Conservation (phyloP, 371 early-diverging fungal genomes). For the Mortierella sp. region DNA sequence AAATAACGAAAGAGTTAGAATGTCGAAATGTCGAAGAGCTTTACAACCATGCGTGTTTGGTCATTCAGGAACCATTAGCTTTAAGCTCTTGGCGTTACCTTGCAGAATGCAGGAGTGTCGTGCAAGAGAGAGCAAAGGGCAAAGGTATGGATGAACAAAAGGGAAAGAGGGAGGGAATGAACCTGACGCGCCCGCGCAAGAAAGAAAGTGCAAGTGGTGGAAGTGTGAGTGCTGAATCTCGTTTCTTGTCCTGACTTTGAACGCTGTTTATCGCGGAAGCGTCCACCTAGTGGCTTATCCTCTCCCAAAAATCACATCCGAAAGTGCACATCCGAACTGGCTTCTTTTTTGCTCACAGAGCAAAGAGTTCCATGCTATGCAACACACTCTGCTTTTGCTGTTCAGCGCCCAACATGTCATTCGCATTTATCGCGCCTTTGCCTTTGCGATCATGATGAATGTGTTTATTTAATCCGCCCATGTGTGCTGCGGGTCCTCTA, state of each 20-base stretch:
- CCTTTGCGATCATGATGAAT: not conserved
- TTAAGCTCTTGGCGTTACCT: too few relatives aligned
- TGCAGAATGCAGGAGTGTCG: not conserved
- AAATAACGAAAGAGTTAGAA: not conserved
- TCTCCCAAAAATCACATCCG: not conserved
- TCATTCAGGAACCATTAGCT: too few relatives aligned
- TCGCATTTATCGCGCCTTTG: not conserved
- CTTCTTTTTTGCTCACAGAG: not conserved
- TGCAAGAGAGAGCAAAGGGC: not conserved
- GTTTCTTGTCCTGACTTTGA: not conserved
- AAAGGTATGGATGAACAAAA: not conserved
- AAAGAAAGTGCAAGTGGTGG: not conserved
- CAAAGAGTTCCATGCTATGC: too few relatives aligned
- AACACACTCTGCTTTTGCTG: too few relatives aligned
- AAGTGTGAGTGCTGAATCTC: not conserved
- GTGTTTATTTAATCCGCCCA: slow-evolving; percentile 4
- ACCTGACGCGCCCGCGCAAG: not conserved
- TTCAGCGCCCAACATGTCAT: not conserved
- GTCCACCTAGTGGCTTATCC: not conserved
- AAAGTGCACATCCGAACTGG: slow-evolving; percentile 5
- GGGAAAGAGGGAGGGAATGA: too few relatives aligned
- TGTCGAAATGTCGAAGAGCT: not conserved
- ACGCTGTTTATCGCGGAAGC: not conserved
- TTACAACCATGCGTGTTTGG: too few relatives aligned
- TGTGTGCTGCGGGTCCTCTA: not conserved